Evolutionary conservation across 2,329 filamentous ascomycete species (phyloP), one percentile per base, ranked within the genome.

Genomic region (Fusarium clavum): DNA sequence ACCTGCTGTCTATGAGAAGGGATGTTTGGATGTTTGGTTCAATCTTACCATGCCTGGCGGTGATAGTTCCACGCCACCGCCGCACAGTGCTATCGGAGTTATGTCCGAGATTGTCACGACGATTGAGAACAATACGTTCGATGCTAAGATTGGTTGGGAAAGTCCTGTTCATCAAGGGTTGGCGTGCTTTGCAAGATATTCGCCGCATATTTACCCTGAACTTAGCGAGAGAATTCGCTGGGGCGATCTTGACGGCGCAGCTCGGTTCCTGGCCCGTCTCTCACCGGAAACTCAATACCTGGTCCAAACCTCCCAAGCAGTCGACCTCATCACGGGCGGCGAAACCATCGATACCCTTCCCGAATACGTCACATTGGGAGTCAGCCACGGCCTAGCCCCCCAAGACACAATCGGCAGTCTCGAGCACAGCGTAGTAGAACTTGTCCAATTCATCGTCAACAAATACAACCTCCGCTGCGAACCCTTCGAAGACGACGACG

Each of bases 51-150:
- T 87, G 10, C 81, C 82, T 2, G 88, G 89, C 8, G 89, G 88
- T 2, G 88, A 91, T 71, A 88, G 85, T 52, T 88, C 84, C 2
- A 77, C 81, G 0, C 86, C 88, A 44, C 85, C 86, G 9, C 83
- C 86, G 2, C 89, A 92, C 77, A 92, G 89, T 0, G 88, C 88
- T 16, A 91, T 92, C 60, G 90, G 90, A 6, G 89, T 92, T 64
- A 83, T 91, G 66, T 83, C 87, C 13, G 88, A 92, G 72, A 84
- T 92, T 45, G 84, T 92, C 62, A 83, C 84, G n/a, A 76, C 83
- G 22, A 85, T 93, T 9, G 90, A 92, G 75, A 77, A 81, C 2
- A 80, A 86, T 48, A 82, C 86, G 0, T 91, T 87, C 76, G 77
- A 81, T 4, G 84, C 87, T 0, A 3, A 61, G 3, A 64, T 80